Evolutionary conservation across 2,329 filamentous ascomycete species (phyloP), one percentile per base, ranked within the genome.

Genomic region (Capronia epimyces): DNA sequence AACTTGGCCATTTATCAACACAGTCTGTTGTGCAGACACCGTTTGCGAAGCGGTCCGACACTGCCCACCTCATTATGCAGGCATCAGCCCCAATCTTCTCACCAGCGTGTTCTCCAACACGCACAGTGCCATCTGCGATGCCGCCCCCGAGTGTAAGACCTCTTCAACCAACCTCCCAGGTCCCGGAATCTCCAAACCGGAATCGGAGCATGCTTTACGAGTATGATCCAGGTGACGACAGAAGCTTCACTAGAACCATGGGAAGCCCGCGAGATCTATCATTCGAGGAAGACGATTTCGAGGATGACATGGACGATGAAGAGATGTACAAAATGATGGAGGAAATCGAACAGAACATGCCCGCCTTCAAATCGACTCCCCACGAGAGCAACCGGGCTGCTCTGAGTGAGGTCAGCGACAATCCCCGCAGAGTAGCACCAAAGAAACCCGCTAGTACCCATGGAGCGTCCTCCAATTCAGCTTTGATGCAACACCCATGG

Each of bases 401-500:
- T 10, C 48, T 62, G 10, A 31, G 31, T 13, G 58, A 60, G 34
- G 49, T 60, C 21, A 62, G 57, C 31, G 54, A 59, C 39, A 62
- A 62, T 32, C 56, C 50, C 43, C 69, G 71, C 27, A 61, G 63
- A 45, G 65, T 68, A 6, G 49, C 50, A 3, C 49, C 53, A 5
- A 43, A 49, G 34, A 53, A 48, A 22, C 20, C 27, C 10, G 25
- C 45, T 34, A 39, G 27, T 16, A 32, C 31, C 15, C 36, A 29
- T 3, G 42, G 21, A 22, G 31, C 27, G 13, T 15, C 52, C 9
- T 63, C 66, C 24, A 64, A 61, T 34, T 60, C 62, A 41, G 45
- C 64, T 62, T 50, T 72, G 60, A 84, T 87, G 77, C 75, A 78
- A 43, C 77, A 84, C 62, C 75, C 82, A 3, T 98, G 94, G 93